Conservation (phyloP, 2,329 filamentous ascomycete genomes). For the Aspergillus thermomutatus region DNA sequence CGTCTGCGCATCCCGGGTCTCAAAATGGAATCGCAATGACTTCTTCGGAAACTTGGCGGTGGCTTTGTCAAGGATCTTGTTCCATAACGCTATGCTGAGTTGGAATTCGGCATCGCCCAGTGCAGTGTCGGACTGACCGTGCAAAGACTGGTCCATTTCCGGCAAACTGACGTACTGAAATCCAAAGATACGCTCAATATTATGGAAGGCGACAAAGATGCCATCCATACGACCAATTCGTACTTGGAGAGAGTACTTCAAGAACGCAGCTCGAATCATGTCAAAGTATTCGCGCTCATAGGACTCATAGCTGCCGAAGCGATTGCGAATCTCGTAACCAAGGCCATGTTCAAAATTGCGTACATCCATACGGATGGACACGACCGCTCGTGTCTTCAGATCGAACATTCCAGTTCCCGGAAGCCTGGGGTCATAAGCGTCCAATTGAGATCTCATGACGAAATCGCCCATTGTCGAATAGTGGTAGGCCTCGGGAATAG, state of each 20-base stretch:
- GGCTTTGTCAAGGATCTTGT: constrained; percentile 73
- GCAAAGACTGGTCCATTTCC: constrained; percentile 89
- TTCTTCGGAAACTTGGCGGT: constrained; percentile 69
- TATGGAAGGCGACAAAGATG: constrained; percentile 96
- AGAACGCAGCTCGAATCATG: constrained; percentile 89
- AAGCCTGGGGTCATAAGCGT: constrained; percentile 80
- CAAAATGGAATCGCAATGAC: constrained; percentile 77
- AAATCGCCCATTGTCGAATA: constrained; percentile 85
- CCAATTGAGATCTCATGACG: constrained; percentile 90
- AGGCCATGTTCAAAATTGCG: constrained; percentile 67
- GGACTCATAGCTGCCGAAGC: constrained; percentile 78
- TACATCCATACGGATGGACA: constrained; percentile 87
- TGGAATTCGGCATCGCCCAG: constrained; percentile 85
- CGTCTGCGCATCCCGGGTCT: constrained; percentile 61
- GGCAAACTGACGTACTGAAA: constrained; percentile 87
- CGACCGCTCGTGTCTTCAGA: constrained; percentile 88
- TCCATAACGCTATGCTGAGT: constrained; percentile 72
- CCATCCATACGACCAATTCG: constrained; percentile 98
- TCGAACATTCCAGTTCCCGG: constrained; percentile 95
- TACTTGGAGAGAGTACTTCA: constrained; percentile 96
- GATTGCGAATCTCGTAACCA: constrained; percentile 80
- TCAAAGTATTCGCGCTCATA: constrained; percentile 96
- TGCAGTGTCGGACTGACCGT: constrained; percentile 64
- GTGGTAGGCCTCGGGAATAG: constrained; percentile 75
- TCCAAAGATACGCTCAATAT: constrained; percentile 90